Evolutionary conservation across 2,329 filamentous ascomycete genomes (phyloP), one percentile per base, ranked within the genome.

Genomic region (Gremmenia infestans): DNA sequence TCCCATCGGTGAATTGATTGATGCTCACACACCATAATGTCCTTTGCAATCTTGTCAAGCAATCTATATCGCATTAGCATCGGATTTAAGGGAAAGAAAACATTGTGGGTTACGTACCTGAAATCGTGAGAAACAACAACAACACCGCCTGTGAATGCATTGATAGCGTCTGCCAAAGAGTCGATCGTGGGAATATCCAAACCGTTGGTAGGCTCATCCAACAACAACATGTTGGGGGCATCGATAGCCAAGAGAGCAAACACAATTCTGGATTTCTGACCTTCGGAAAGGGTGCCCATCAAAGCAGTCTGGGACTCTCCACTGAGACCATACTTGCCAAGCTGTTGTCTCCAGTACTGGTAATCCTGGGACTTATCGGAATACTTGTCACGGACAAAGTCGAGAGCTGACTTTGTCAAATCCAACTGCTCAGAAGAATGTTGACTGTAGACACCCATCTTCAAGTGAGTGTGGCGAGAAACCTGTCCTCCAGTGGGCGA

Each of bases 181-280:
- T 99, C 94, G 70, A 99, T 99, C 53, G 94, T 97, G 32, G 94
- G 92, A 64, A 99, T 99, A 81, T 99, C 94, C 61, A 99, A 81
- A 83, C 94, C 94, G 86, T 99, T 99, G 72, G 94, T 99, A 74
- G 94, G 95, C 79, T 99, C 94, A 78, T 99, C 94, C 55, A 99
- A 85, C 66, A 99, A 76, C 67, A 99, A 77, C 94, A 99, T 99
- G 82, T 99, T 99, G 67, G 94, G 94, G 28, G 86, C 79, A 68
- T 99, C 94, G 64, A 99, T 97, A 63, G 94, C 94, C 63, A 99
- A 79, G 66, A 99, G 81, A 42, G 94, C 94, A 72, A 99, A 99
- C 43, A 99, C 94, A 70, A 99, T 97, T 82, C 95, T 89, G 70
- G 87, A 92, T 84, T 96, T 96, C 78, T 99, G 94, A 53, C 94